Evolutionary conservation across 1,284 basidiomycete species (phyloP), one percentile per base, ranked within the genome.

Genomic region (Boletus smithii): DNA sequence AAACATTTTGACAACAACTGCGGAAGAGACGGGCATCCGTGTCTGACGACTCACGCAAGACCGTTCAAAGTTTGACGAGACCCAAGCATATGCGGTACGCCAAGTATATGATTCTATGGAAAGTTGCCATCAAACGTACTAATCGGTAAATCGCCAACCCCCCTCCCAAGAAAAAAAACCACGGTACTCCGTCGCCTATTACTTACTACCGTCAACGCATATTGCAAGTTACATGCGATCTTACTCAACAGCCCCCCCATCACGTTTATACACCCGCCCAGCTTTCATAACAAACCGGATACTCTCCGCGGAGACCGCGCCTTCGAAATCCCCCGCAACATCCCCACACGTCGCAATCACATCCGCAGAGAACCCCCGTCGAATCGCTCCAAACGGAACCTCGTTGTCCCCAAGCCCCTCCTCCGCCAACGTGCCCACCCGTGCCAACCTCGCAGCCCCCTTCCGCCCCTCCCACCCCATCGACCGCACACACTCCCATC

Each of bases 251-350:
- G 36, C 36, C 33, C 34, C 26, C 22, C 75, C 75, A 45, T 70
- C 66, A 32, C 57, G 55, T 57, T 80, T 80, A 53, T 75, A 76
- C 13, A 81, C 63, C 46, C 59, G 68, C 11, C 80, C 80, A 3
- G 66, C 73, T 54, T 81, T 82, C 79, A 83, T 81, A 32, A 81
- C 79, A 58, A 81, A 80, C 23, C 57, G 58, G 24, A 82, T 74
- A 33, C 66, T 66, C 26, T 66, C 65, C 51, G 68, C 62, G 49
- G 66, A 60, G 13, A 83, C 66, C 5, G 79, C 75, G 18, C 61
- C 53, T 46, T 72, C 72, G 57, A 83, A 82, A 31, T 76, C 71
- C 16, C 67, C 59, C 49, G 73, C 73, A n/a, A 81, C 49, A 53
- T 76, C 71, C 11, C 76, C 76, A 17, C 62, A 63, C 14, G 76